Evolutionary conservation across 139 green algal genomes (phyloP).

Genomic region (Choricystis sp.): DNA sequence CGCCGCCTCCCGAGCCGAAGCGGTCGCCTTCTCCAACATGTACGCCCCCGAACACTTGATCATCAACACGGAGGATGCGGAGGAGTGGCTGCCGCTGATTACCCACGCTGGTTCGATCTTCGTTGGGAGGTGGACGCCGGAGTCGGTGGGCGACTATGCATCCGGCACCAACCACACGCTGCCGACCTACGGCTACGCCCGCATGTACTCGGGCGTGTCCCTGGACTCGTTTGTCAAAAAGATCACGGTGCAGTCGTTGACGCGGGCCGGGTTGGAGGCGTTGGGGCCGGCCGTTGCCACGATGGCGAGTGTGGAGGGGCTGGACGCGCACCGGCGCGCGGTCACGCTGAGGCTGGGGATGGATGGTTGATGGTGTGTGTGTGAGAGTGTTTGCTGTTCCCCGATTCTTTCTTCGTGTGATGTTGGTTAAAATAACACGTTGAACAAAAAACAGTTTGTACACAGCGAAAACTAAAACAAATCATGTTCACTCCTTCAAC

Average conservation of each 20-base stretch:
- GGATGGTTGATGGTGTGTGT: neutral
- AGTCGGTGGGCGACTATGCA: slow-evolving; percentile 96
- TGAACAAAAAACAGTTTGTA: no score
- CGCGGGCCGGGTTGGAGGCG: slow-evolving; percentile 46
- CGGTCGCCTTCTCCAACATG: slow-evolving; percentile 67
- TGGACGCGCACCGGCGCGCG: slow-evolving; percentile 81
- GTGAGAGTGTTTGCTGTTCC: no score
- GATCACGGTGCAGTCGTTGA: slow-evolving; percentile 91
- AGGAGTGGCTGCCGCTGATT: slow-evolving; percentile 66
- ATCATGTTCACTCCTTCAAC: neutral
- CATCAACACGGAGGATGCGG: slow-evolving; percentile 78
- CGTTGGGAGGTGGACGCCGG: slow-evolving; percentile 82
- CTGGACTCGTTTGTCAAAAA: slow-evolving; percentile 93
- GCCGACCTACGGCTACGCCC: slow-evolving; percentile 94
- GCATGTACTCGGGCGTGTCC: slow-evolving; percentile 93
- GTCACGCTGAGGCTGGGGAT: slow-evolving; percentile 74
- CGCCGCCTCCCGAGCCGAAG: slow-evolving; percentile 44
- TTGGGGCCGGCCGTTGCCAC: slow-evolving; percentile 80
- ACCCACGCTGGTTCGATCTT: slow-evolving; percentile 89
- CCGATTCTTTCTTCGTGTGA: no score
- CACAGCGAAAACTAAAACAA: neutral
- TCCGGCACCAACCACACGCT: slow-evolving; percentile 95
- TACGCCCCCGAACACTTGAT: slow-evolving; percentile 99
- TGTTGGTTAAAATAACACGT: no score
- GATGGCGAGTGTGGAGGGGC: slow-evolving; percentile 89